Evolutionary conservation across 78 protist genomes (phyloP), one percentile per base, ranked within the genome.

Genomic region (Mastigamoeba balamuthi): DNA sequence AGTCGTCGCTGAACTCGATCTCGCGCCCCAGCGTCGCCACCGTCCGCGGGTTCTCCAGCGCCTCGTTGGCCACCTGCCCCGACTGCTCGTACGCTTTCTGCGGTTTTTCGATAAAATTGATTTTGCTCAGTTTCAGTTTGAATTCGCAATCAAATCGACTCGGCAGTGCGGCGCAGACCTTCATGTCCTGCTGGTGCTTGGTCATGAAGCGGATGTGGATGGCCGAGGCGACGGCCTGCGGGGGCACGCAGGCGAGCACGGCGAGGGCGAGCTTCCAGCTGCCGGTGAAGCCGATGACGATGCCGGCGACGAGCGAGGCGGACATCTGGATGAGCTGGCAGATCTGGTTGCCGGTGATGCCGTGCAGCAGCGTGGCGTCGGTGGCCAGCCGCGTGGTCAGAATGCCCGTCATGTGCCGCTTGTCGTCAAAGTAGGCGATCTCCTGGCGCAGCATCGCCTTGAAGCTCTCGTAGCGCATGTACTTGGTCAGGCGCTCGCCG

Each of bases 191-290:
- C n/a, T n/a, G n/a, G 17, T 48, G 17, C 58, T 48, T 48, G 58
- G 17, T 48, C 17, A 48, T 17, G 6, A 69, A 69, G 5, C 44
- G 3, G 38, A 33, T 69, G 17, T 69, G 73, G 38, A 69, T 40
- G 9, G 25, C 53, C 83, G n/a, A 86, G 65, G 4, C 58, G 17
- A 17, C 58, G 17, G 58, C 58, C 58, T 25, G 17, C 17, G 76
- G 63, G 27, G 95, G 95, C 4, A 85, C 82, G 33, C 90, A 77
- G 0, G 85, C 92, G 37, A 88, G 29, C 1, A 91, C 42, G 7
- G 87, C 95, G 52, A 80, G 67, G 2, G 93, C 80, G 76, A 91
- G 81, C 40, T 77, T 66, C 88, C 88, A 83, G 43, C 85, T 70
- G 52, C 69, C n/a, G 1, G 30, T 8, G 28, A 88, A 92, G 28